Evolutionary conservation across 139 green algal genomes (phyloP).

Genomic region (Tetradesmus lagerheimii): DNA sequence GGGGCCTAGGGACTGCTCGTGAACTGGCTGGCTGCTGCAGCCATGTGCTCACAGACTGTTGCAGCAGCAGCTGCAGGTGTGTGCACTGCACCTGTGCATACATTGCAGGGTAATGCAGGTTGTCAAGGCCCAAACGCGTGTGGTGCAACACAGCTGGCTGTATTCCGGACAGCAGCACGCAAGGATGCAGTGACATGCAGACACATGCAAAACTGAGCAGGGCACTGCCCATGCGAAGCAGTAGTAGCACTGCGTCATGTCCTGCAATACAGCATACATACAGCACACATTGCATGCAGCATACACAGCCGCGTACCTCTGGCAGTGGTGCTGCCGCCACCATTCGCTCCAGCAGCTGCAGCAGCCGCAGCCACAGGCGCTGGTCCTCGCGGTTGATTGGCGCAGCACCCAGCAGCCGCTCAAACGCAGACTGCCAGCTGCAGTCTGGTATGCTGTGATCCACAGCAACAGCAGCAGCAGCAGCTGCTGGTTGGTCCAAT

Average conservation of each 20-base stretch:
- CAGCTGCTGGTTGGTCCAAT: background rate
- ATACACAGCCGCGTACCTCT: conserved; percentile 20
- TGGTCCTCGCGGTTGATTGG: conserved; percentile 62
- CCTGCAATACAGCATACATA: background rate
- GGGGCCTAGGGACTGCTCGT: background rate
- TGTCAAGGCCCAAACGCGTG: background rate
- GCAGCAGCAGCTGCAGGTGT: conserved; percentile 53
- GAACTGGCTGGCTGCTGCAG: conserved; percentile 49
- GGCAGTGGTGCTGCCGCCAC: conserved; percentile 29
- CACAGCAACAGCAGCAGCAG: background rate
- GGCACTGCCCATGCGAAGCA: background rate
- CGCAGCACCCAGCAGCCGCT: conserved; percentile 53
- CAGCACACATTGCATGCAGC: too few species aligned
- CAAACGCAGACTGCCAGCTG: conserved; percentile 43
- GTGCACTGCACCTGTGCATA: conserved; percentile 47
- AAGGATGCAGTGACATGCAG: background rate
- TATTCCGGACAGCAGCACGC: too few species aligned
- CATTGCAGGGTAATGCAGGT: background rate
- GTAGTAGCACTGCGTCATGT: background rate
- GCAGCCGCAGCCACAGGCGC: conserved; percentile 61
- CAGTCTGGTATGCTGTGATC: background rate
- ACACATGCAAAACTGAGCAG: background rate
- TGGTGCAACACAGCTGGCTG: too few species aligned
- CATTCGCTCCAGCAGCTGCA: conserved; percentile 53
- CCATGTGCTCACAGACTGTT: conserved; percentile 30